Base-by-base conservation (phyloP, 2,329 filamentous ascomycete species). In the Trichoderma sp. region DNA sequence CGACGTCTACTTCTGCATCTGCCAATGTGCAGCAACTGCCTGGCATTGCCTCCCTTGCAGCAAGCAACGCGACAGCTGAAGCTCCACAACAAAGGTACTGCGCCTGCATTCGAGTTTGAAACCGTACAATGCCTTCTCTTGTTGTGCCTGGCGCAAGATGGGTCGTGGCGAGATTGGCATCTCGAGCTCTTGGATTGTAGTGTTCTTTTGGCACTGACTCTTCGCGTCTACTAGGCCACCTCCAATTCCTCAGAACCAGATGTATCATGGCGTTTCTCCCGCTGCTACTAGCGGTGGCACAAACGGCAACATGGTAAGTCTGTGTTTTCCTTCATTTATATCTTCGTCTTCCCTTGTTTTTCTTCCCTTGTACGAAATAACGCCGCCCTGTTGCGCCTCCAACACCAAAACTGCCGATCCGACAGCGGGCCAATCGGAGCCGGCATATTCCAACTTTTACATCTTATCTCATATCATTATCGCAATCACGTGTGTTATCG, bases 1-100 rank as follows among this genome's bases (percentile, higher is more conserved):
- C 86, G 36, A 84, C 84, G 3, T 86, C 86, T 4, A 84, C 85
- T 1, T 81, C 83, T 24, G 82, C 81, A 21, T 84, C 84, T 18
- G 77, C 83, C 34, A 77, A 78, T 30, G 60, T 82, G 71, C 81
- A 82, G 18, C 85, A 87, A 56, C 78, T 87, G 51, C 82, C 86
- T 9, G 83, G 81, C 39, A 83, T 87, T 36, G 81, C 84, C 14
- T 80, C 84, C 4, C 79, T 87, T 60, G 84, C 84, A 47, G 79
- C 83, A 30, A 82, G 79, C 57, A 82, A 80, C 73, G 80, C 81
- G 32, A 78, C 81, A 21, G 58, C 80, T 12, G 81, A 78, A 75
- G 82, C 85, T 68, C 82, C 84, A 57, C 85, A 86, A 74, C 74
- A 82, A 74, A 72, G 70, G 70, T 72, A 72, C 56, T 67, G 8